phyloP scores from a whole-genome alignment of 768 basidiomycete genomes.

The Panellus pusillus region DNA sequence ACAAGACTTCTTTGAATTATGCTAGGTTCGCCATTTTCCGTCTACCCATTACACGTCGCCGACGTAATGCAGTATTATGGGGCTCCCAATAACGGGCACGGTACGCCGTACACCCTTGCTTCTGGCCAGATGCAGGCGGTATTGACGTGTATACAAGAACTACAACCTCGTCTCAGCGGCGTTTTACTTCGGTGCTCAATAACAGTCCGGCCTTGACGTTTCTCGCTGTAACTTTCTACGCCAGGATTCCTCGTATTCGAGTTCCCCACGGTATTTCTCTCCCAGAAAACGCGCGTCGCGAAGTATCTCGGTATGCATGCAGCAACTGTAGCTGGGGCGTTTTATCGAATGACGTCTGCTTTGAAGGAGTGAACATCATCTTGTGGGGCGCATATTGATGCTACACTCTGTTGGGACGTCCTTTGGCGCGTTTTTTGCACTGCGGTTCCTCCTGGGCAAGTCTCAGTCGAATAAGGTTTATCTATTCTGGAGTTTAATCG shows the following conservation, averaged over 20 bases:
- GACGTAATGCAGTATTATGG: slow-evolving; percentile 51
- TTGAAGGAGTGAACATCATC: slow-evolving; percentile 53
- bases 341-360: neutral
- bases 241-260: slow-evolving; percentile 60
- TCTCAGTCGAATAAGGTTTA: neutral
- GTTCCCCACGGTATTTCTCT: slow-evolving; percentile 66
- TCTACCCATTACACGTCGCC: neutral
- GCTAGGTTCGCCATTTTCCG: slow-evolving; percentile 45
- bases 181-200: slow-evolving; percentile 54
- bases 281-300: slow-evolving; percentile 58
- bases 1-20: slow-evolving; percentile 71
- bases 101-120: slow-evolving; percentile 27
- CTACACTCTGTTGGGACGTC: slow-evolving; percentile 56
- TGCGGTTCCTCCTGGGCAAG: slow-evolving; percentile 60
- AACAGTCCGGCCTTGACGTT: neutral
- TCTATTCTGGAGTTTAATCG: neutral
- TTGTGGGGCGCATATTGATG: slow-evolving; percentile 63
- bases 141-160: slow-evolving; percentile 33
- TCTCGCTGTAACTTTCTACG: neutral
- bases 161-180: slow-evolving; percentile 66
- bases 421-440: slow-evolving; percentile 62
- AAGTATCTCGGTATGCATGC: slow-evolving; percentile 54
- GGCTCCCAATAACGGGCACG: slow-evolving; percentile 63
- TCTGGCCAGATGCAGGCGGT: neutral
- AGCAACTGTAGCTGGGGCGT: neutral